These are phyloP conservation scores for Phialocephala sp. DNA, from an alignment of 2,329 filamentous ascomycete genomes.

Conservation along the genomic window DNA sequence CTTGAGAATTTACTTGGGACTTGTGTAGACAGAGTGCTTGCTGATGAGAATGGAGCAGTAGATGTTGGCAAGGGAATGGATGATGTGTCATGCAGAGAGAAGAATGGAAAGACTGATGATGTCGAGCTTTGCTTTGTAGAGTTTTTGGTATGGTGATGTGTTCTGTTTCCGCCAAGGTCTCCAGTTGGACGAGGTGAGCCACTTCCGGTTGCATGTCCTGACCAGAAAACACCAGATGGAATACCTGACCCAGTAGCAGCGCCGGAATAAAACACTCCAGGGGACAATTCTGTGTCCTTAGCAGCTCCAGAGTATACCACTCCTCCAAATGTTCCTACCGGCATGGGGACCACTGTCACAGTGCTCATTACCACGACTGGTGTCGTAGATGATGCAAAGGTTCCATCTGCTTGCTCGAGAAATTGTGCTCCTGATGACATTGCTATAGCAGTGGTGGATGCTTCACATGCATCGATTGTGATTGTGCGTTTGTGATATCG, in stretches of 20 bases:
- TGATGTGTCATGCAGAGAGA: conserved; percentile 18
- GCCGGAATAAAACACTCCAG: conserved; percentile 26
- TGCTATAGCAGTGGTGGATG: not conserved
- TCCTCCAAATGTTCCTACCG: conserved; percentile 18
- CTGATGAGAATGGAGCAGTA: not conserved
- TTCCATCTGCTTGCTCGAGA: not conserved
- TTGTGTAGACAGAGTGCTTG: not conserved
- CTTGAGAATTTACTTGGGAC: conserved; percentile 6
- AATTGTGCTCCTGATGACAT: not conserved
- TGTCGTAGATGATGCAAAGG: not conserved
- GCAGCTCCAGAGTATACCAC: conserved; percentile 20
- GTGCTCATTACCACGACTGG: conserved; percentile 23
- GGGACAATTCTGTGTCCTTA: conserved; percentile 17
- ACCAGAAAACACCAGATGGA: conserved; percentile 10
- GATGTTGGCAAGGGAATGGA: conserved; percentile 7
- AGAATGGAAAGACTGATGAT: conserved; percentile 17
- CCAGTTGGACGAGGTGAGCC: conserved; percentile 26
- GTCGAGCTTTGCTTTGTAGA: conserved; percentile 2
- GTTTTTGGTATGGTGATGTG: conserved; percentile 10
- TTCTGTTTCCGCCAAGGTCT: conserved; percentile 13
- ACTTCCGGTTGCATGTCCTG: conserved; percentile 21
- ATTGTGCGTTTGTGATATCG: conserved; percentile 17
- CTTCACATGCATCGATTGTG: conserved; percentile 12
- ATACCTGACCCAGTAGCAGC: conserved; percentile 15
- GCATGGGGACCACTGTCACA: conserved; percentile 26